Evolutionary conservation across 2,329 filamentous ascomycete species (phyloP).

Genomic region (Pyrenophora seminiperda): DNA sequence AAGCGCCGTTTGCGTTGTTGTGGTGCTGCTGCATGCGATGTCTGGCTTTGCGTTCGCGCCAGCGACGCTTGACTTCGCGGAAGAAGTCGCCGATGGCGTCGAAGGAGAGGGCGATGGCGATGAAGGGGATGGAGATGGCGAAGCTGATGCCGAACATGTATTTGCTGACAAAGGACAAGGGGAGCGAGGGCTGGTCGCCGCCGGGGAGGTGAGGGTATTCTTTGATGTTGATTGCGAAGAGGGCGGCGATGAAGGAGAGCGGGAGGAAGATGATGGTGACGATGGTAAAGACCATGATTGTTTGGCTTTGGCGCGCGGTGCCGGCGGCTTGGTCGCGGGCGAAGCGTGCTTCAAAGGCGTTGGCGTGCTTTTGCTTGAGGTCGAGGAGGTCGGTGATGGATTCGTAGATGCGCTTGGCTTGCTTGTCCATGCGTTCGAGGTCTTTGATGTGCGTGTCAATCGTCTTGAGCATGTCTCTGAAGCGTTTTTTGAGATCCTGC

Average conservation of each 20-base stretch:
- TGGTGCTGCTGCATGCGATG: background rate
- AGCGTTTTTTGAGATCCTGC: constrained; percentile 59
- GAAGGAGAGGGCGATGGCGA: constrained; percentile 54
- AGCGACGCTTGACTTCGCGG: constrained; percentile 31
- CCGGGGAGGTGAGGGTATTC: constrained; percentile 51
- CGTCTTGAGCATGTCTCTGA: constrained; percentile 62
- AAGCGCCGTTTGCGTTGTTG: background rate
- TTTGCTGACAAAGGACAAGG: constrained; percentile 58
- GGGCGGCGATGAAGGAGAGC: constrained; percentile 60
- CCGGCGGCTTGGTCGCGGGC: constrained; percentile 65
- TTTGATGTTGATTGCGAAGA: constrained; percentile 61
- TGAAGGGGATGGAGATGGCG: constrained; percentile 58
- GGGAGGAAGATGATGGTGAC: constrained; percentile 64
- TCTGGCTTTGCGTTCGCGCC: constrained; percentile 12
- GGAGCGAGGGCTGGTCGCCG: constrained; percentile 45
- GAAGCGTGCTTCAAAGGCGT: constrained; percentile 68
- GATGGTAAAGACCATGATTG: constrained; percentile 64
- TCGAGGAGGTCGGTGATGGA: constrained; percentile 67
- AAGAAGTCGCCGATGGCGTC: constrained; percentile 48
- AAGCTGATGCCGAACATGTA: constrained; percentile 63
- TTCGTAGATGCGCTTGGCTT: constrained; percentile 64
- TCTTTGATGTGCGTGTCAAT: constrained; percentile 65
- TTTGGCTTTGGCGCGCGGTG: constrained; percentile 62
- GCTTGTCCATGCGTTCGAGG: constrained; percentile 67
- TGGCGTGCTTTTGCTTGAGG: constrained; percentile 72